Percentiles rank a stretch among this genome's conserved stretches.
Conservation (phyloP, 2,329 filamentous ascomycete genomes). For the Fusarium anguioides region DNA sequence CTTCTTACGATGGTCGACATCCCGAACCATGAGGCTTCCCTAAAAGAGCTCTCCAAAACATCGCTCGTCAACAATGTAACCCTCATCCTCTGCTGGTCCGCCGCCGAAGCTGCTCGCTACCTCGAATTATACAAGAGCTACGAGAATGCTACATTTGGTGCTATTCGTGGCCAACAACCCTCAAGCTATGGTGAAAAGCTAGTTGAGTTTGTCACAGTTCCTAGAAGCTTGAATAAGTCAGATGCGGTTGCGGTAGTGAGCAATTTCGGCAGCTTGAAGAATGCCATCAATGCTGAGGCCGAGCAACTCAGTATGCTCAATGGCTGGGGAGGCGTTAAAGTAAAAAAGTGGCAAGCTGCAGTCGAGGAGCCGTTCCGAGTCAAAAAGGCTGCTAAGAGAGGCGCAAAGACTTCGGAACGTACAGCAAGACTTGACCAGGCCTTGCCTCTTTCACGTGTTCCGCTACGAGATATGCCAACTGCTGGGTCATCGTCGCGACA, state of each 20-base stretch:
- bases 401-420: slow-evolving; percentile 43
- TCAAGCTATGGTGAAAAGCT: slow-evolving; percentile 87
- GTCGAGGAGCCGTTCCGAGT: slow-evolving; percentile 88
- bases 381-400: slow-evolving; percentile 71
- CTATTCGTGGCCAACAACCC: slow-evolving; percentile 87
- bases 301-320: slow-evolving; percentile 87
- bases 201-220: slow-evolving; percentile 92
- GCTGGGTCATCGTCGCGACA: slow-evolving; percentile 34
- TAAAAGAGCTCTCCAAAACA: slow-evolving; percentile 93
- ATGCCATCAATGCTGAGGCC: slow-evolving; percentile 86
- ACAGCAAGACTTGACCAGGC: slow-evolving; percentile 52
- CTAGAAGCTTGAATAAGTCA: slow-evolving; percentile 91
- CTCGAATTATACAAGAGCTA: slow-evolving; percentile 95
- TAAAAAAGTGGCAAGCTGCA: slow-evolving; percentile 83
- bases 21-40: slow-evolving; percentile 87
- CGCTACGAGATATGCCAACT: slow-evolving; percentile 54
- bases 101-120: slow-evolving; percentile 92
- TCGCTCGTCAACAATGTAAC: slow-evolving; percentile 93
- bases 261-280: slow-evolving; percentile 89
- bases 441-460: slow-evolving; percentile 54
- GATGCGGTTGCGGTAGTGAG: slow-evolving; percentile 91
- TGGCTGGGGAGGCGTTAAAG: slow-evolving; percentile 96
- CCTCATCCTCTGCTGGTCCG: slow-evolving; percentile 92
- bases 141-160: slow-evolving; percentile 82
- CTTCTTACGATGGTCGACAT: slow-evolving; percentile 95